Base-by-base conservation (phyloP, 108 stramenopile genomes). In the Halocafeteria seosinensis region DNA sequence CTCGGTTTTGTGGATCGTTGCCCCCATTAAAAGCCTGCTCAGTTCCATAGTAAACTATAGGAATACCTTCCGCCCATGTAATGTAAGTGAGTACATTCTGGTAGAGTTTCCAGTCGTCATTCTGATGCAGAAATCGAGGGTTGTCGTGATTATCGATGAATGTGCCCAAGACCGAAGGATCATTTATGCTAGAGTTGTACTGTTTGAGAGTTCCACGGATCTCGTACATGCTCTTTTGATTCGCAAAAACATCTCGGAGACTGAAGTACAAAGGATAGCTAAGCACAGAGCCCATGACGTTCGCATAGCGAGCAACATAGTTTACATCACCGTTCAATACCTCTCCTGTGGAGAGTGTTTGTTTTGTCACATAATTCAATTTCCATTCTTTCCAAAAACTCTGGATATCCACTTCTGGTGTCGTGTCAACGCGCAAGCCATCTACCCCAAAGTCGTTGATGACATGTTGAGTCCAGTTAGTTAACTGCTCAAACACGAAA, bases 21-120 rank as follows among this genome's bases (percentile, higher is more conserved):
- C 17, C 62, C 30, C 62, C 62, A 31, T 62, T 21, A 28, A 62
- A 62, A 47, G 42, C 62, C 3, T 62, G 37, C 62, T 62, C 62
- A 55, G 62, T 55, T 13, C 62, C 62, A 31, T 62, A 62, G 38
- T 62, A 62, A 2, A 51, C 2, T 38, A 38, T 38, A 29, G 62
- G 62, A 31, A 62, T 62, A 31, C 62, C 62, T 6, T 13, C 13
- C 42, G 62, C 3, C 13, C 2, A 27, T 38, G 32, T 5, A 12
- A 62, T 23, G 12, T 2, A 62, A 6, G 11, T 3, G 62, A 38
- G 12, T 1, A 26, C 62, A 11, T 6, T 28, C 17, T 8, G 34
- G 57, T 59, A 59, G 11, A 28, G 12, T 35, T 13, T n/a, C 57
- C n/a, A n/a, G n/a, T 59, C 57, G 2, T 4, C 2, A 11, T 28